Percentiles rank a stretch among this genome's conserved stretches.
Evolutionary conservation across 108 stramenopile genomes (phyloP).

Genomic region (Skeletonema grethae): DNA sequence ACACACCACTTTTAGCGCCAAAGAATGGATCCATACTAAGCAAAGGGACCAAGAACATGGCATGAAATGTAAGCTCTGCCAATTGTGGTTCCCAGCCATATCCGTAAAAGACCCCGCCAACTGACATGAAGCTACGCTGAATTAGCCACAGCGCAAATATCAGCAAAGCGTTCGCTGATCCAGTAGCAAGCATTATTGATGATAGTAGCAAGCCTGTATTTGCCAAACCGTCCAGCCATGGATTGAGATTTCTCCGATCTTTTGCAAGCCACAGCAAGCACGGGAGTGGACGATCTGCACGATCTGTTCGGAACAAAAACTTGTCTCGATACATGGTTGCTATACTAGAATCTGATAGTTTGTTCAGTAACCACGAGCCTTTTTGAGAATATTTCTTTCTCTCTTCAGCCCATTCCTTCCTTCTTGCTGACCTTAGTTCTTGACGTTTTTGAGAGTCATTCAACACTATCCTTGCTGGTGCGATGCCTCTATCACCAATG

Average conservation of each 20-base stretch:
- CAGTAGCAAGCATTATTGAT: constrained; percentile 35
- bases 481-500: constrained; percentile 66
- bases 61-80: constrained; percentile 64
- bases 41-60: constrained; percentile 70
- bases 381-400: background rate
- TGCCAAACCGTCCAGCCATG: constrained; percentile 68
- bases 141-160: constrained; percentile 59
- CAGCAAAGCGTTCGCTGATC: constrained; percentile 65
- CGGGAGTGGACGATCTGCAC: constrained; percentile 47
- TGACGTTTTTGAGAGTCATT: constrained; percentile 43
- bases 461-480: constrained; percentile 54
- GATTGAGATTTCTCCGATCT: constrained; percentile 54
- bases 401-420: constrained; percentile 44
- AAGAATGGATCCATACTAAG: constrained; percentile 51
- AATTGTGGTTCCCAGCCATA: constrained; percentile 79
- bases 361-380: background rate
- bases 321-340: constrained; percentile 34
- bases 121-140: constrained; percentile 68
- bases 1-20: constrained; percentile 3
- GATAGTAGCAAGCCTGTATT: constrained; percentile 52
- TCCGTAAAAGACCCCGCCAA: constrained; percentile 65
- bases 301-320: constrained; percentile 61
- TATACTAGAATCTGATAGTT: constrained; percentile 3
- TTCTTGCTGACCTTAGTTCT: constrained; percentile 14
- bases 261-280: constrained; percentile 60